Percentiles rank a stretch among this genome's conserved stretches.
Evolutionary conservation across 768 basidiomycete genomes (phyloP).

Genomic region (Kondoa subrosea): DNA sequence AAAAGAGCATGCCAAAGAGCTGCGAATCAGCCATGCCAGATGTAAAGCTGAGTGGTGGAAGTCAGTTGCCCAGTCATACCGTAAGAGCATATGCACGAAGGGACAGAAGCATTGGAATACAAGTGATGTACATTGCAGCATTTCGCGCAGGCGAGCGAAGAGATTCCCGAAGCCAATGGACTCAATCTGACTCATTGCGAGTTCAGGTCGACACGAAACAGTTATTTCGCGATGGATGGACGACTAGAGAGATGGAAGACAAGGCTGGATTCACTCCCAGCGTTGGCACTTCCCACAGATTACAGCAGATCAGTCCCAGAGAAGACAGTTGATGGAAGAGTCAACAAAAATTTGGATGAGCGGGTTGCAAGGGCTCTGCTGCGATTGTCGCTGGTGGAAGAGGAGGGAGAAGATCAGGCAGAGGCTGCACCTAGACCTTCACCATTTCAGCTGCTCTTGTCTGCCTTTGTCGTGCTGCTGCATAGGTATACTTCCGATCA

Average conservation of each 20-base stretch:
- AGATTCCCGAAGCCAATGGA: too few relatives aligned
- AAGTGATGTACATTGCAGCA: too few relatives aligned
- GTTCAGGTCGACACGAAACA: too few relatives aligned
- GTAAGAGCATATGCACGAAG: too few relatives aligned
- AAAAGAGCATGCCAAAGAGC: too few relatives aligned
- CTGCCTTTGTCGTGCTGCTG: constrained; percentile 78
- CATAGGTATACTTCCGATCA: constrained; percentile 93
- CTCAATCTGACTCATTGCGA: too few relatives aligned
- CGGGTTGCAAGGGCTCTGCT: constrained; percentile 51
- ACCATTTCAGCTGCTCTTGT: constrained; percentile 73
- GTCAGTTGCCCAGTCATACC: too few relatives aligned
- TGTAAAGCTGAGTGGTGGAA: too few relatives aligned
- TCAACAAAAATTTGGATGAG: constrained; percentile 52
- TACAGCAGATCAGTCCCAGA: constrained; percentile 66
- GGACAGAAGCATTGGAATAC: too few relatives aligned
- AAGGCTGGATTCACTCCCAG: constrained; percentile 61
- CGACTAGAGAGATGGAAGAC: constrained; percentile 32
- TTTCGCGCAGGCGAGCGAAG: too few relatives aligned
- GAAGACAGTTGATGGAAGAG: constrained; percentile 69
- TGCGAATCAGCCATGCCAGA: too few relatives aligned
- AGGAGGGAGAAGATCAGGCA: constrained; percentile 40
- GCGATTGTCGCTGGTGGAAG: constrained; percentile 35
- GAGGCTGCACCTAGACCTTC: constrained; percentile 49
- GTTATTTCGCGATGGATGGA: constrained; percentile 11
- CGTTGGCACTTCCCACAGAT: constrained; percentile 84